These are phyloP conservation scores for Otatea glauca DNA, from an alignment of 176 grass and related monocot species.

Conservation along the genomic window DNA sequence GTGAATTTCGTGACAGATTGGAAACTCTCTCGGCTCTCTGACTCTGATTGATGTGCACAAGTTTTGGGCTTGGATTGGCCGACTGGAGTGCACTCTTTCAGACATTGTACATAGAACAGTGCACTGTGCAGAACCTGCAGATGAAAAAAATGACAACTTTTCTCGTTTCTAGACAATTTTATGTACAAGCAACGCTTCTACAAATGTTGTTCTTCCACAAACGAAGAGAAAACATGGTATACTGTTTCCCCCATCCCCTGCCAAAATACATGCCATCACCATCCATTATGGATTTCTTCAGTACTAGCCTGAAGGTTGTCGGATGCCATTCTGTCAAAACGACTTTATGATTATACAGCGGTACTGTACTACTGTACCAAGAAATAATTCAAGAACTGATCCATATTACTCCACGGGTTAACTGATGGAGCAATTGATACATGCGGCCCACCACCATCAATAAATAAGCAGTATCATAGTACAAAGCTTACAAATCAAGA, in stretches of 20 bases:
- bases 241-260: neutral
- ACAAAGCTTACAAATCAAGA: neutral
- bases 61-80: neutral
- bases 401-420: neutral
- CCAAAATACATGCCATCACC: neutral
- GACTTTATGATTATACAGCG: conserved; percentile 6
- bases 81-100: neutral
- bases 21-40: neutral
- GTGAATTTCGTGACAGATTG: neutral
- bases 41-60: neutral
- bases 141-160: neutral
- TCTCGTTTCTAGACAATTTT: neutral
- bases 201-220: neutral
- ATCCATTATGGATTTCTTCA: neutral
- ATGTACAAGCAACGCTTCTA: neutral
- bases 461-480: neutral
- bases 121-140: neutral
- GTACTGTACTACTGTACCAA: neutral
- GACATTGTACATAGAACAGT: neutral
- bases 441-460: neutral
- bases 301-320: conserved; percentile 32
- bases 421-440: conserved; percentile 7
- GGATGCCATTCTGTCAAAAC: neutral
- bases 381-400: conserved; percentile 4
- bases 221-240: neutral